Percentiles rank a stretch among this genome's conserved stretches.
phyloP scores from a whole-genome alignment of 1,284 basidiomycete genomes.

The Ceraceosorus bombacis region DNA sequence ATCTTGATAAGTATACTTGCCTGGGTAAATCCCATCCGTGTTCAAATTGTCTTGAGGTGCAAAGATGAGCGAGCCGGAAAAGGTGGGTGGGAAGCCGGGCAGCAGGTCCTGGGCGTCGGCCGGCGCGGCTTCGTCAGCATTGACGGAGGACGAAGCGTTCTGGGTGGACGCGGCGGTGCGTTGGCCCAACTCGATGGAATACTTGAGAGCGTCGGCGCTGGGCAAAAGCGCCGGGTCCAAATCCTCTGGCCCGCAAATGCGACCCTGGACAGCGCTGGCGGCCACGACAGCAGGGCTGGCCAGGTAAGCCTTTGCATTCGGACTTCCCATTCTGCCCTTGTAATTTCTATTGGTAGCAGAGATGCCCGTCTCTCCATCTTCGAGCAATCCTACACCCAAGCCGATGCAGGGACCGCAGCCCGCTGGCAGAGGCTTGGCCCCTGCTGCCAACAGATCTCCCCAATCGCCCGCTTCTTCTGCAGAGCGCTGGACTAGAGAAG shows the following conservation, averaged over 20 bases:
- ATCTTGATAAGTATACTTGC: constrained; percentile 99
- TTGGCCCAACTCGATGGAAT: constrained; percentile 48
- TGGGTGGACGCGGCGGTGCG: constrained; percentile 22
- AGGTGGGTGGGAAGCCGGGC: constrained; percentile 63
- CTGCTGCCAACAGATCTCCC: constrained; percentile 74
- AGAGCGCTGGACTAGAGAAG: constrained; percentile 81
- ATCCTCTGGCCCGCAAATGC: constrained; percentile 71
- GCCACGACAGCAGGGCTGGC: constrained; percentile 95
- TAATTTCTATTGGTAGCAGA: constrained; percentile 98
- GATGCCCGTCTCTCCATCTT: constrained; percentile 91
- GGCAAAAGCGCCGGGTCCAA: constrained; percentile 59
- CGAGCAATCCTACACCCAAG: constrained; percentile 79
- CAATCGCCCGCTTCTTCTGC: constrained; percentile 79
- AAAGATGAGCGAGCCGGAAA: constrained; percentile 79
- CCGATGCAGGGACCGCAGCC: constrained; percentile 98
- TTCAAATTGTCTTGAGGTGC: constrained; percentile 95
- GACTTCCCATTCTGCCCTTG: constrained; percentile 96
- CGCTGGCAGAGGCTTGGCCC: constrained; percentile 84
- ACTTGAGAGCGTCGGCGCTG: constrained; percentile 50
- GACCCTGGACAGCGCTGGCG: constrained; percentile 83
- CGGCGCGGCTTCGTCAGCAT: constrained; percentile 30
- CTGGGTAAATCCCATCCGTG: constrained; percentile 97
- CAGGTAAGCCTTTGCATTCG: constrained; percentile 88
- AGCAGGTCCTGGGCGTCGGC: constrained; percentile 25
- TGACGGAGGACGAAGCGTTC: constrained; percentile 14